phyloP scores from a whole-genome alignment of 768 basidiomycete genomes.

The Wakefieldia striispora region DNA sequence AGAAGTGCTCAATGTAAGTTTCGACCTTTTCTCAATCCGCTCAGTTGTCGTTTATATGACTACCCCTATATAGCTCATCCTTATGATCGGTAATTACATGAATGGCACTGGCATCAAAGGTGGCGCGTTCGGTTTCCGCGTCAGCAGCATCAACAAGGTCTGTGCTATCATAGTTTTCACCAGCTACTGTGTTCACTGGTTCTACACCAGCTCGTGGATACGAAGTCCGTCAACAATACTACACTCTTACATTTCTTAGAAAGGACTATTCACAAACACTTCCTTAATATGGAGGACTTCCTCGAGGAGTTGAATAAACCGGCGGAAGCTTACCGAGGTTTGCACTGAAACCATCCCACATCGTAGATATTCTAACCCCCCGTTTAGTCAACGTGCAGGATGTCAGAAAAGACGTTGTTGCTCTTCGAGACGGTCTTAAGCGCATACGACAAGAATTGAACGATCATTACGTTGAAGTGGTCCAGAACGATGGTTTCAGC shows the following conservation, averaged over 20 bases:
- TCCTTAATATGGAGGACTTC: slow-evolving; percentile 84
- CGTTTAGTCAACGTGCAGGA: slow-evolving; percentile 80
- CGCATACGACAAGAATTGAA: slow-evolving; percentile 76
- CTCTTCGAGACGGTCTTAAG: slow-evolving; percentile 75
- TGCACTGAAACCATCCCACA: slow-evolving; percentile 10
- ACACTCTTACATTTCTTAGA: slow-evolving; percentile 95
- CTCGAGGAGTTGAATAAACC: slow-evolving; percentile 86
- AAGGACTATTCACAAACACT: slow-evolving; percentile 81
- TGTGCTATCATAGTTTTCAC: slow-evolving; percentile 7
- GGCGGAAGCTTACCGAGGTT: slow-evolving; percentile 90
- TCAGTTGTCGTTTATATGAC: not conserved
- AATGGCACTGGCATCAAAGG: slow-evolving; percentile 96
- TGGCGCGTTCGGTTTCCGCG: slow-evolving; percentile 94
- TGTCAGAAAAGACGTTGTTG: slow-evolving; percentile 68
- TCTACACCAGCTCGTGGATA: slow-evolving; percentile 79
- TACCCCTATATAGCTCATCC: slow-evolving; percentile 60
- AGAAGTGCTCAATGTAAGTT: slow-evolving; percentile 73
- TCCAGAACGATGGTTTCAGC: slow-evolving; percentile 73
- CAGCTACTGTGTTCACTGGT: not conserved
- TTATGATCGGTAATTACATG: slow-evolving; percentile 97
- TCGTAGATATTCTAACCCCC: slow-evolving; percentile 7
- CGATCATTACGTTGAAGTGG: slow-evolving; percentile 74
- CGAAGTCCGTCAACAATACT: slow-evolving; percentile 92
- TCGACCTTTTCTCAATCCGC: slow-evolving; percentile 19
- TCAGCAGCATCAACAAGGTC: slow-evolving; percentile 97